These are phyloP conservation scores for Aspergillus diversus DNA, from an alignment of 495 filamentous ascomycete species.

Conservation along the genomic window DNA sequence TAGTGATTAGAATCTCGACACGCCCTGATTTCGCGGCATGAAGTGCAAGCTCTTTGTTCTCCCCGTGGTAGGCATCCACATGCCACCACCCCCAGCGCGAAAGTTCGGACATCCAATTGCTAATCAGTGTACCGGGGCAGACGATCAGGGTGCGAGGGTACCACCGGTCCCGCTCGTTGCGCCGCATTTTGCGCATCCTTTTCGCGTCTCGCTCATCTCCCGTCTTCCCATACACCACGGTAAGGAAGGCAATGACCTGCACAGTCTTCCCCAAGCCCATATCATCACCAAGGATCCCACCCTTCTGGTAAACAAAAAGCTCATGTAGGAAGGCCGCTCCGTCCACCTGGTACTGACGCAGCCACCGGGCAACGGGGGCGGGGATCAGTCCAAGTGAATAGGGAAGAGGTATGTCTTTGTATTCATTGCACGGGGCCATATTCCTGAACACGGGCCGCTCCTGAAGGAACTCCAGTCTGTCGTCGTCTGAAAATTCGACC, in stretches of 20 bases:
- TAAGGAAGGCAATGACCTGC: slow-evolving; percentile 93
- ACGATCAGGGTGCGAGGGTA: slow-evolving; percentile 87
- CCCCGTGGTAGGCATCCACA: slow-evolving; percentile 79
- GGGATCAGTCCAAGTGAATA: slow-evolving; percentile 85
- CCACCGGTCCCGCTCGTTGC: slow-evolving; percentile 60
- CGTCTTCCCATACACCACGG: slow-evolving; percentile 92
- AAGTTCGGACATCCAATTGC: slow-evolving; percentile 89
- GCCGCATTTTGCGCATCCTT: slow-evolving; percentile 87
- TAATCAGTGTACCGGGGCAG: slow-evolving; percentile 85
- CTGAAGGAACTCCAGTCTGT: slow-evolving; percentile 60
- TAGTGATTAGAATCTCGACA: slow-evolving; percentile 90
- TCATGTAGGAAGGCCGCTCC: slow-evolving; percentile 88
- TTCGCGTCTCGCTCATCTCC: slow-evolving; percentile 87
- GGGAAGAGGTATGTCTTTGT: slow-evolving; percentile 74
- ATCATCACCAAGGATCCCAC: slow-evolving; percentile 90
- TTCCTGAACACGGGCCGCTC: slow-evolving; percentile 72
- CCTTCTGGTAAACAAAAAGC: slow-evolving; percentile 88
- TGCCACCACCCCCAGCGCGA: slow-evolving; percentile 96
- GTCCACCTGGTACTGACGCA: slow-evolving; percentile 88
- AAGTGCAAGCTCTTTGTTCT: slow-evolving; percentile 71
- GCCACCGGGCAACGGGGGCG: slow-evolving; percentile 87
- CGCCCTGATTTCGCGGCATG: slow-evolving; percentile 74
- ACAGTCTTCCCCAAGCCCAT: slow-evolving; percentile 98
- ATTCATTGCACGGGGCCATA: slow-evolving; percentile 63
- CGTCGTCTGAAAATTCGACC: slow-evolving; percentile 87